Evolutionary conservation across 129 eudicot genomes (phyloP), one percentile per base, ranked within the genome.

Genomic region (Chrysanthemum lavandulifolium): DNA sequence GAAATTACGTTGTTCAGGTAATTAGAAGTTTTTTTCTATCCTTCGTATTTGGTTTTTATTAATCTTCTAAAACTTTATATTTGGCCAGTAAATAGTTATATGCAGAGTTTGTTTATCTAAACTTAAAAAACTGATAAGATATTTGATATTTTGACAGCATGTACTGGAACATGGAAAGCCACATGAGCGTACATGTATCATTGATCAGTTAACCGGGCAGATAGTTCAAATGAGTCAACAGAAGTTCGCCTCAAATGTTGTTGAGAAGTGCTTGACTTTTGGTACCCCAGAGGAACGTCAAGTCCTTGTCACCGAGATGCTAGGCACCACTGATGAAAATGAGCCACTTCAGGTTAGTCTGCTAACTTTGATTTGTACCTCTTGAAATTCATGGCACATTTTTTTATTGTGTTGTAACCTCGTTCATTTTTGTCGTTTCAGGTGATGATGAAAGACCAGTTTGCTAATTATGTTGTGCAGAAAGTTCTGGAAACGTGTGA

Each of bases 401-500:
- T 60, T 10, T 52, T 27, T 64, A 21, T 61, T 15, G 53, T 11
- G 7, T 36, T 48, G 33, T 23, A 25, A 43, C 33, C 73, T 67
- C 2, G 53, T 65, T n/a, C 25, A 25, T 40, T 31, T 31, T 27
- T 77, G 31, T 61, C 12, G 13, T 70, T 8, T 62, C 83, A 93
- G 98, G 98, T 81, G 64, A 90, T 93, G 98, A 93, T 93, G 98
- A 93, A 93, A 53, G 98, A 89, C 77, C 98, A 92, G 81, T 92
- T 89, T 80, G 98, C 96, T 14, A 92, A 93, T 66, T 93, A 93
- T 18, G 98, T 93, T 47, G 98, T 93, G 27, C 98, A 93, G 84
- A 93, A 93, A 75, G 95, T 93, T 62, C 85, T 89, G 78, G 97
- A 93, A 71, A 94, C 98, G 36, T 94, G 98, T 73, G 88, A 85